Evolutionary conservation across 2,329 filamentous ascomycete genomes (phyloP).

Genomic region (Talaromyces sp.): DNA sequence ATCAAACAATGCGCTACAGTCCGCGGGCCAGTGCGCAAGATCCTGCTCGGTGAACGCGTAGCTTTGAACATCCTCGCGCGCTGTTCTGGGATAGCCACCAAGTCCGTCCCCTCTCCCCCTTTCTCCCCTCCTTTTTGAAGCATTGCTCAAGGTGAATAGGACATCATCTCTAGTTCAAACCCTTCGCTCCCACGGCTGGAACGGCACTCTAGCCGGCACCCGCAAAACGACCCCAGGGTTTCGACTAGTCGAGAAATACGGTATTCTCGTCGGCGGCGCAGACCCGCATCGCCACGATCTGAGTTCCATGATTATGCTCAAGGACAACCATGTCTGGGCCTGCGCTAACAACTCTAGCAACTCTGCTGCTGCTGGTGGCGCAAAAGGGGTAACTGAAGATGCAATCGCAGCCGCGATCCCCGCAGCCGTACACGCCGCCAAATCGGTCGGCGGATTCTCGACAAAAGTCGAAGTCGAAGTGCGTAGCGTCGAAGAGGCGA

Average conservation of each 20-base stretch:
- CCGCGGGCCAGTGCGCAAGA: conserved; percentile 72
- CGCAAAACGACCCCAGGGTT: conserved; percentile 97
- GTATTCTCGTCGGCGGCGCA: conserved; percentile 89
- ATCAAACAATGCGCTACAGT: conserved; percentile 73
- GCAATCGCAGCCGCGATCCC: conserved; percentile 64
- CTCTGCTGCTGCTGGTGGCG: conserved; percentile 18
- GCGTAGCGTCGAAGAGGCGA: conserved; percentile 79
- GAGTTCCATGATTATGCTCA: conserved; percentile 95
- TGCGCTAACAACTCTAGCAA: conserved; percentile 51
- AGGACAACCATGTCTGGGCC: conserved; percentile 98
- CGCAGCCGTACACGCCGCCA: conserved; percentile 78
- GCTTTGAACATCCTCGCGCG: conserved; percentile 86
- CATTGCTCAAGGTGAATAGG: neutral
- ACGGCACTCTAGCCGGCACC: conserved; percentile 84
- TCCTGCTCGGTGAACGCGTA: conserved; percentile 89
- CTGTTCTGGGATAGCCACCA: conserved; percentile 86
- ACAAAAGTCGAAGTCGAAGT: conserved; percentile 97
- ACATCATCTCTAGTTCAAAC: conserved; percentile 46
- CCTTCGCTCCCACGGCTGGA: conserved; percentile 65
- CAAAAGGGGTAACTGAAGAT: conserved; percentile 3
- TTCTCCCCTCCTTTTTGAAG: neutral
- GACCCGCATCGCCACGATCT: conserved; percentile 91
- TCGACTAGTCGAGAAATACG: conserved; percentile 94
- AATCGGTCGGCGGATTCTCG: conserved; percentile 79
- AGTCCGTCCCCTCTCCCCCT: conserved; percentile 33